Evolutionary conservation across 176 grass and related monocot genomes (phyloP), one percentile per base, ranked within the genome.

Genomic region (Eremochloa ophiuroides): DNA sequence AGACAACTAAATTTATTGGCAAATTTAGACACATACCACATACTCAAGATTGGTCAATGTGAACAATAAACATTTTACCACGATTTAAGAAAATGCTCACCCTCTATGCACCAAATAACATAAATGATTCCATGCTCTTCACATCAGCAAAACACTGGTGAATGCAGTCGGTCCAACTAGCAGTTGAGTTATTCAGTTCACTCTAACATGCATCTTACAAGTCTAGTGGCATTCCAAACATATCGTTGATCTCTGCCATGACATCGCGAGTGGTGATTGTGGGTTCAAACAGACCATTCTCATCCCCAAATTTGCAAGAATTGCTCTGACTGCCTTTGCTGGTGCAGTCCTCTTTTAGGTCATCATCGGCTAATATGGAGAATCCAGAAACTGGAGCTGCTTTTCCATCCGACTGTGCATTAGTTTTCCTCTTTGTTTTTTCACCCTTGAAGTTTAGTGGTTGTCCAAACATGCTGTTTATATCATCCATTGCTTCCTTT

Each of bases 401-500:
- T 91, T 91, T 85, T 68, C 78, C 84, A 35, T 91, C 69, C 78
- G 74, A 42, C 7, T 62, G 53, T 26, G 55, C 12, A 86, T 80
- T 72, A 17, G 31, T 81, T 82, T 89, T 80, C 68, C 73, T 77
- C 31, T 77, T 90, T 47, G 66, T 80, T 76, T 53, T 98, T 23
- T 89, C 82, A 48, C 43, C 72, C 76, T 94, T 87, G 79, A 92
- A 88, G 71, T 97, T 85, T 28, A 97, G 41, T 77, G 94, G 94
- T 59, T 82, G 85, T 27, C 91, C 91, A 90, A 97, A 97, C 94
- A 94, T 94, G 83, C 23, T 85, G 75, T 97, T 97, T 87, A 97
- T 94, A 23, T 94, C 91, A 88, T 94, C 65, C 94, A 94, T 94
- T 31, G 91, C 89, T 76, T 97, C 94, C 82, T 92, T 88, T 84